Evolutionary conservation across 2,329 filamentous ascomycete genomes (phyloP), one percentile per base, ranked within the genome.

Genomic region (Pezicula neosporulosa): DNA sequence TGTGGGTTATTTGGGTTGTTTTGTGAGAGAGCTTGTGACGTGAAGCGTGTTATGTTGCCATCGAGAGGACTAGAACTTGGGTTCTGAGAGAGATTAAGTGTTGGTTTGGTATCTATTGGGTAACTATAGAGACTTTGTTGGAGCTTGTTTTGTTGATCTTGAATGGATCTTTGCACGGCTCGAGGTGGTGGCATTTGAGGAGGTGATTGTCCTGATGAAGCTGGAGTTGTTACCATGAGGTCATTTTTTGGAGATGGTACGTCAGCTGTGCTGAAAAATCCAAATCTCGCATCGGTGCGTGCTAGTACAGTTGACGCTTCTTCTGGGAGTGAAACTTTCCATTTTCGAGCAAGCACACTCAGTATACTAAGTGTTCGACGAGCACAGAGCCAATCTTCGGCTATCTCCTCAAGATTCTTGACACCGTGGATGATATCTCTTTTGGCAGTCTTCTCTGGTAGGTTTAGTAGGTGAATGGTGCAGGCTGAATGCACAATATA

Each of bases 401-500:
- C 90, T 61, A 99, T 97, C 64, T 97, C 93, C 68, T 97, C 93
- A 1, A 97, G 80, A 56, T 96, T 90, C 63, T 90, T 93, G 41
- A 96, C 80, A 1, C 93, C 91, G 61, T 97, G 92, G 4, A 89
- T 87, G 39, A 99, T 89, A 68, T 97, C 93, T 60, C 93, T 78
- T 62, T 84, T 87, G 4, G 94, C 90, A 28, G 89, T 94, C 72
- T 94, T 96, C 60, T 97, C 92, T 0, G 92, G 92, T 1, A 97
- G 75, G 59, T 97, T 97, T 35, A 99, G 82, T 18, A 99, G 74
- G 63, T 97, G 94, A 37, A 97, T 95, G 0, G 91, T 97, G 66
- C 91, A 96, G 28, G 94, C 92, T 4, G 90, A 94, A 68, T 97
- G 93, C 0, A 89, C 80, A 71, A 97, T 97, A 68, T 99, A 99